A percentile compares a stretch with the other conserved stretches of the same genome.
phyloP scores from a whole-genome alignment of 805 yeast species.

The Candida dendrica region DNA sequence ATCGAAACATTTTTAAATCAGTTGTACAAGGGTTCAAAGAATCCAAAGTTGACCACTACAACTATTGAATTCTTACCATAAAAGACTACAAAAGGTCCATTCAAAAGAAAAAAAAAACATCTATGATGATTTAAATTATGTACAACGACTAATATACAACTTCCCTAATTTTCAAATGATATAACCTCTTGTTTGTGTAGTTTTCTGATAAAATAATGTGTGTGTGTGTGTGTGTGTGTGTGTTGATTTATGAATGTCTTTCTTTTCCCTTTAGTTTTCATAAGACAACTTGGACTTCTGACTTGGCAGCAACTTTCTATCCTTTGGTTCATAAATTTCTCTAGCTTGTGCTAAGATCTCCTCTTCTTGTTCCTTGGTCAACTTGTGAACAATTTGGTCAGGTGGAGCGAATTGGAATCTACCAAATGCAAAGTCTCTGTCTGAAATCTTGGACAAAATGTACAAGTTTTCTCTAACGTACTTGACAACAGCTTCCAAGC shows the following conservation, averaged over 20 bases:
- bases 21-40: constrained; percentile 1
- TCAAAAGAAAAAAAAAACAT: too few species aligned
- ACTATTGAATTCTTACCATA: neutral
- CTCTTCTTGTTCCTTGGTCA: constrained; percentile 58
- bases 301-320: constrained; percentile 46
- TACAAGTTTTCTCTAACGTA: constrained; percentile 87
- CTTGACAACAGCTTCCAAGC: constrained; percentile 82
- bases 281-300: constrained; percentile 44
- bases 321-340: constrained; percentile 37
- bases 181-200: neutral
- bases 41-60: neutral
- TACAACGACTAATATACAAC: constrained; percentile 1
- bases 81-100: neutral
- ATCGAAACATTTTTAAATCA: constrained; percentile 7
- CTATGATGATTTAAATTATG: neutral
- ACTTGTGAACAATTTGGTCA: constrained; percentile 64
- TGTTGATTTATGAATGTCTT: neutral
- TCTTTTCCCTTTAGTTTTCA: constrained; percentile 28
- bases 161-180: constrained; percentile 3
- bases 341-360: constrained; percentile 43
- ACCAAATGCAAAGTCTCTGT: constrained; percentile 91
- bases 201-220: neutral
- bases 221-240: neutral
- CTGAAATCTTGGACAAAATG: constrained; percentile 77
- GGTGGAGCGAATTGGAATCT: constrained; percentile 81